A percentile compares a stretch with the other conserved stretches of the same genome.
These are phyloP conservation scores for Vitis rotundifolia DNA, from an alignment of 164 flowering plant genomes.

Conservation along the genomic window DNA sequence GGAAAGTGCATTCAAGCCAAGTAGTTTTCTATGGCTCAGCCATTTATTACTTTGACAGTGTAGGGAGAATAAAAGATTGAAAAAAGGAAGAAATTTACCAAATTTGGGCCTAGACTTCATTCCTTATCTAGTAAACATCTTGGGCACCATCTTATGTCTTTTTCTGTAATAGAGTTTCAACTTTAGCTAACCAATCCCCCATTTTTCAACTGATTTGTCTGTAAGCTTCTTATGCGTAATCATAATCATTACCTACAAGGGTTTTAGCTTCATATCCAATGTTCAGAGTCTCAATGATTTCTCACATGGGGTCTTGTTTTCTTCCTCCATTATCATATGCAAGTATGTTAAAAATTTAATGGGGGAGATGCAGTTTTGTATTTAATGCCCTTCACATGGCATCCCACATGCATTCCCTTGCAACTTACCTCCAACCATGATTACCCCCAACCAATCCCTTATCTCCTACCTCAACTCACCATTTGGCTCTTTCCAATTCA, in stretches of 20 bases:
- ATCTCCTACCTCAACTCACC: conserved; percentile 1
- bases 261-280: conserved; percentile 36
- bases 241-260: conserved; percentile 13
- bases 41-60: too few relatives aligned
- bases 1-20: too few relatives aligned
- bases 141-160: background rate
- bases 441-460: conserved; percentile 4
- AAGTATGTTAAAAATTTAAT: conserved; percentile 6
- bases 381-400: conserved; percentile 39
- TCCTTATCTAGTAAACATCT: background rate
- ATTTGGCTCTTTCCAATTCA: conserved; percentile 11
- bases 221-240: conserved; percentile 12
- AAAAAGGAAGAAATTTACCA: background rate
- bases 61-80: too few relatives aligned
- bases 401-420: conserved; percentile 27
- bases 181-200: background rate
- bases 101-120: background rate
- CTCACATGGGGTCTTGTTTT: conserved; percentile 41
- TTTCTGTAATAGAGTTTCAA: background rate
- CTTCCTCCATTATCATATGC: conserved; percentile 16
- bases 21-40: too few relatives aligned
- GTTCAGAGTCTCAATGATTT: conserved; percentile 31
- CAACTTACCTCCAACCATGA: background rate
- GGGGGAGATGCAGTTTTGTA: conserved; percentile 20
- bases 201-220: background rate